Evolutionary conservation across 305 asterid genomes (phyloP), one percentile per base, ranked within the genome.

Genomic region (Nicotiana rustica): DNA sequence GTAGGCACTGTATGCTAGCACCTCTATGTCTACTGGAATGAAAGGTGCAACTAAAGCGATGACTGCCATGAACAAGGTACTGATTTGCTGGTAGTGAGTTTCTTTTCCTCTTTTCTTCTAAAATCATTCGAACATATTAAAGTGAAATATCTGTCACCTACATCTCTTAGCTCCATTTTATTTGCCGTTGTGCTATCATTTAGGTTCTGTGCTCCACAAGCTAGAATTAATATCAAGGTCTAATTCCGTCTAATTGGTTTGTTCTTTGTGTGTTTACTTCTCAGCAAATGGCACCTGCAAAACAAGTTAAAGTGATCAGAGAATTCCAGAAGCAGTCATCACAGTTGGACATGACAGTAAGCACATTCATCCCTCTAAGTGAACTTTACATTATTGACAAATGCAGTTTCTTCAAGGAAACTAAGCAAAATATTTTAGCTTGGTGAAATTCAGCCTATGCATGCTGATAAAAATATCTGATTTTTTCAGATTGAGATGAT

Each of bases 41-140:
- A 92, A 93, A 90, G 99, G 99, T 84, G 98, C 99, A 82, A 94
- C 98, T 84, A 94, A 91, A 88, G 98, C 99, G 38, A 96, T 94
- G 99, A 67, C 92, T 83, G 97, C 99, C 75, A 93, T 96, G 98
- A 96, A 94, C 91, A 96, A 96, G 93, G 96, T 91, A 73, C 36
- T 75, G 44, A 14, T 71, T 6, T 38, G n/a, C 3, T 71, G 33
- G 60, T 18, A 2, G 77, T n/a, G 78, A 71, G 61, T 47, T 21
- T 47, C 18, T 71, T 21, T 56, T 6, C 19, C 9, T 3, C 0
- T 71, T 19, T 49, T 73, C 15, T 15, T 44, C 49, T 21, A 21
- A 25, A 71, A 73, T 25, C 25, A 9, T 73, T 25, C 29, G 29
- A 25, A 25, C 29, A 25, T 25, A 6, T 71, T 12, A 1, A 19